Base-by-base conservation (phyloP, 345 rosid species). In the Rhodomyrtus tomentosa region DNA sequence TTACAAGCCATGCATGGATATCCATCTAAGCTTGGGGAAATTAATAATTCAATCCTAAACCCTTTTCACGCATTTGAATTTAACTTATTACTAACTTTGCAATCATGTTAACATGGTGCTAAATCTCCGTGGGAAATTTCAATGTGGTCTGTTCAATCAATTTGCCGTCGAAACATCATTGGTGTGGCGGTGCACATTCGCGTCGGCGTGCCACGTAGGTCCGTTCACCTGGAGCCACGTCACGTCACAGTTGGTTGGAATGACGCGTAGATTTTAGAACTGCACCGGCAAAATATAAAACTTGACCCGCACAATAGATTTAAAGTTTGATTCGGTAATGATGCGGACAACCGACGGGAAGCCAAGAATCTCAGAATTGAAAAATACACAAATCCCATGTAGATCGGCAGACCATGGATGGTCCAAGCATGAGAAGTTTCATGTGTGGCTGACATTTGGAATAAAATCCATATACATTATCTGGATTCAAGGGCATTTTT, bases 61-160 rank as follows among this genome's bases (percentile, higher is more conserved):
- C 2, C 18, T 7, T 36, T 29, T 2, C 79, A 18, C 0, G 25
- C 22, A 68, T 68, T 12, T 0, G 5, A 21, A 68, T 68, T 68
- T 68, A 2, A 42, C 10, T 21, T 49, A 49, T 3, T 49, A 3
- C 4, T 0, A 21, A 1, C 10, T 36, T 68, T 68, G 4, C 45
- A 8, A 8, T 36, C 36, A 18, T 68, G 45, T 68, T 2, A 8
- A 18, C 9, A 3, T 36, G 2, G 13, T 36, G 0, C 11, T 20
- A 18, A 36, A 20, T 0, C 10, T 18, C 7, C 1, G 1, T 0
- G 21, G 0, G 24, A 36, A 68, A 68, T 68, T 68, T 0, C 18
- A 10, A 36, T 18, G 12, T 36, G 45, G 38, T 9, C 1, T 4
- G 9, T 18, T 68, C 1, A 0, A 6, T 9, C 18, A 5, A 9